phyloP scores from a whole-genome alignment of 1,139 yeast species.

The Saccharomyces hybrid region DNA sequence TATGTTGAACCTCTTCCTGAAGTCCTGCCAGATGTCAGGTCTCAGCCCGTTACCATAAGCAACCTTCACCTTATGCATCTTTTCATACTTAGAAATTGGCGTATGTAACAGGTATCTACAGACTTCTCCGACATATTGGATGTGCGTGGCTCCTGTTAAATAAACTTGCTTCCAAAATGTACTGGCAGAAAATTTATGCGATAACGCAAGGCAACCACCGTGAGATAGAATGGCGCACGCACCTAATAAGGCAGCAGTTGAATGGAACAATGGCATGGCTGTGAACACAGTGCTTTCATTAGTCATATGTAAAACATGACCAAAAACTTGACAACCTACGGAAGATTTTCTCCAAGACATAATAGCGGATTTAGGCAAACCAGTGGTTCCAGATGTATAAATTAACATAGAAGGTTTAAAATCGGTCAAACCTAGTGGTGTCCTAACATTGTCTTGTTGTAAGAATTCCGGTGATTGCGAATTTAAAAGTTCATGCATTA shows the following conservation, averaged over 20 bases:
- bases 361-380: slow-evolving; percentile 89
- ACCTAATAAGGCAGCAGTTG: slow-evolving; percentile 87
- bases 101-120: slow-evolving; percentile 78
- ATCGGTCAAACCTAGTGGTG: slow-evolving; percentile 44
- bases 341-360: slow-evolving; percentile 82
- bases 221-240: slow-evolving; percentile 64
- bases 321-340: slow-evolving; percentile 64
- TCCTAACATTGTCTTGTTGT: slow-evolving; percentile 49
- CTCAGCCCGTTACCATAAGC: slow-evolving; percentile 94
- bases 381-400: slow-evolving; percentile 93
- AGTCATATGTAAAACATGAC: slow-evolving; percentile 58
- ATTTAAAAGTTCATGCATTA: slow-evolving; percentile 39
- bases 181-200: slow-evolving; percentile 76
- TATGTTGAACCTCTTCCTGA: slow-evolving; percentile 70
- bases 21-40: slow-evolving; percentile 81
- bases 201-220: slow-evolving; percentile 68
- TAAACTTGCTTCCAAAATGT: slow-evolving; percentile 89
- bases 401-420: slow-evolving; percentile 64
- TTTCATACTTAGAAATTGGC: slow-evolving; percentile 56
- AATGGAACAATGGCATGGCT: slow-evolving; percentile 93
- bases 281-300: slow-evolving; percentile 59
- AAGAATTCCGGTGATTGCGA: slow-evolving; percentile 45
- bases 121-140: slow-evolving; percentile 94
- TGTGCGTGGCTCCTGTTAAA: slow-evolving; percentile 61
- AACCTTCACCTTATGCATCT: slow-evolving; percentile 51